These are phyloP conservation scores for Eimeria falciformis DNA, from an alignment of 169 alveolate species.

Conservation along the genomic window DNA sequence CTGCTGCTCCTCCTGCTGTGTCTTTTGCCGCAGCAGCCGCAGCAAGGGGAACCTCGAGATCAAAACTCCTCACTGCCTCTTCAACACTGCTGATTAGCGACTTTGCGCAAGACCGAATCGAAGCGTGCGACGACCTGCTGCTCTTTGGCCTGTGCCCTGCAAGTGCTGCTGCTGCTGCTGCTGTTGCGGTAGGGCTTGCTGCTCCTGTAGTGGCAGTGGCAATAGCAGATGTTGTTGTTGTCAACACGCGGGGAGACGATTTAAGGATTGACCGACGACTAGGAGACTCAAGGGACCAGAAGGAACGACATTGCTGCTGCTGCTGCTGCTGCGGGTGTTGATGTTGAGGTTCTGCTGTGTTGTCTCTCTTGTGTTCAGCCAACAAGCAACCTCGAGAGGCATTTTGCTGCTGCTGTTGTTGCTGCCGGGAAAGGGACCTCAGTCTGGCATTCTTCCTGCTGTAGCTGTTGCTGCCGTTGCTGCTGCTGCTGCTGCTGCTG, in stretches of 20 bases:
- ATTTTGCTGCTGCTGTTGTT: neutral
- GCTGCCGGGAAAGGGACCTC: neutral
- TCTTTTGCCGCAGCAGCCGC: neutral
- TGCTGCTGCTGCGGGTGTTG: conserved; percentile 2
- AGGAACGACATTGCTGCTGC: neutral
- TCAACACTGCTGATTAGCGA: neutral
- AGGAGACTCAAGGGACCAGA: neutral
- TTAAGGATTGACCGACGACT: neutral
- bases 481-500: neutral
- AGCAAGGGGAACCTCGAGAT: neutral
- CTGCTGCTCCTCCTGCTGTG: neutral
- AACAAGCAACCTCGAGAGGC: neutral
- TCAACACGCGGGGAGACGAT: neutral
- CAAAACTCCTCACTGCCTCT: neutral
- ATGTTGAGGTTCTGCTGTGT: neutral
- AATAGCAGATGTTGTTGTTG: neutral
- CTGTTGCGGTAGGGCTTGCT: neutral
- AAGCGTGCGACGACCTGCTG: conserved; percentile 22
- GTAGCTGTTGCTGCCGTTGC: neutral
- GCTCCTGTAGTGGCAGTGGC: neutral
- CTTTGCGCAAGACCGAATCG: conserved; percentile 38
- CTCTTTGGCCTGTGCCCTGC: neutral
- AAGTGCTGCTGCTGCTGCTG: conserved; percentile 8
- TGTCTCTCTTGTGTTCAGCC: neutral
- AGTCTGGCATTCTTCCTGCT: neutral